Conservation (phyloP, 441 rosid species). For the Eruca vesicaria region DNA sequence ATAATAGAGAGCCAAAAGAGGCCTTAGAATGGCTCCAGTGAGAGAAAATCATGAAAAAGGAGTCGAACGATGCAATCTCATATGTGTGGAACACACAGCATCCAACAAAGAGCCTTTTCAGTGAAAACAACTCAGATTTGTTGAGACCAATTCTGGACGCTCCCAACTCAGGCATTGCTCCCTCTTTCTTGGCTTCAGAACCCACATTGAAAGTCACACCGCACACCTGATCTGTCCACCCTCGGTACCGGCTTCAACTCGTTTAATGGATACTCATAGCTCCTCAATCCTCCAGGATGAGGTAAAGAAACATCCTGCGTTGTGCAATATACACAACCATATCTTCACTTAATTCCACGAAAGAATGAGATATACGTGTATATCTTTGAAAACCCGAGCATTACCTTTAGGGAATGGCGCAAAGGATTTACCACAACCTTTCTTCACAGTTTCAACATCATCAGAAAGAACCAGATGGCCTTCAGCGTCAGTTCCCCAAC, state of each 20-base stretch:
- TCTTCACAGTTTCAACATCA: conserved; percentile 64
- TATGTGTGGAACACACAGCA: conserved; percentile 20
- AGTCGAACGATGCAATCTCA: conserved; percentile 2
- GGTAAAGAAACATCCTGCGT: conserved; percentile 80
- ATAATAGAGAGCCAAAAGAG: not conserved
- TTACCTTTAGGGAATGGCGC: conserved; percentile 97
- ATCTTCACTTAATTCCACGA: not conserved
- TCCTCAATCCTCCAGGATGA: conserved; percentile 94
- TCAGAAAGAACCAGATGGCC: conserved; percentile 80
- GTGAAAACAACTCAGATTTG: conserved; percentile 43
- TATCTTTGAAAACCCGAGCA: not conserved
- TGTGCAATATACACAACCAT: conserved; percentile 27
- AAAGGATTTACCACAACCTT: conserved; percentile 87
- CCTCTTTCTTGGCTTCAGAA: conserved; percentile 69
- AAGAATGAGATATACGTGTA: not conserved
- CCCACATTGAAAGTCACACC: conserved; percentile 86
- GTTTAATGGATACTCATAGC: conserved; percentile 66
- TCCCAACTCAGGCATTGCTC: conserved; percentile 80
- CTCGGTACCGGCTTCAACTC: conserved; percentile 80
- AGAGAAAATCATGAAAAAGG: not conserved
- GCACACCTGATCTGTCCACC: conserved; percentile 82
- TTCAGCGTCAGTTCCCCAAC: conserved; percentile 92
- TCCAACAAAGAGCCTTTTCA: not conserved
- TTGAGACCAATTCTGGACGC: conserved; percentile 83
- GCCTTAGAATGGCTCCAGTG: not conserved